Evolutionary conservation across 2,329 filamentous ascomycete species (phyloP), one percentile per base, ranked within the genome.

Genomic region (Clonostachys rosea): DNA sequence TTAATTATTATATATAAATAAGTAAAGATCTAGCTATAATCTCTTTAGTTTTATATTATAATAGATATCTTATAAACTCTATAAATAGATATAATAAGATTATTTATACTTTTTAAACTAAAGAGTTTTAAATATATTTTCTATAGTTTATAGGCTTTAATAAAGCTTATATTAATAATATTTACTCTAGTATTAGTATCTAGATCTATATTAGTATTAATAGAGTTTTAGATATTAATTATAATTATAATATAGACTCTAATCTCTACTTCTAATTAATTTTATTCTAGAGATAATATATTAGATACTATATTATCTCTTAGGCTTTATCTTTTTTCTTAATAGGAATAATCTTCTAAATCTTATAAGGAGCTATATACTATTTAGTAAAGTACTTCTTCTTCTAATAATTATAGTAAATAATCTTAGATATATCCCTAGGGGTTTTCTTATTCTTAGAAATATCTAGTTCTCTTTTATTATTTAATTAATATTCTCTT

Each of bases 221-320:
- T n/a, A n/a, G n/a, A n/a, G n/a, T 3, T 49, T 70, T 56, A 10
- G 43, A 46, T 39, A 69, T 64, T 5, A 64, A 46, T 0, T 53
- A 60, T 20, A 66, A 45, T 2, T 52, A 52, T 48, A 64, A 64
- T 1, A 54, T 43, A 47, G 68, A 56, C 51, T 67, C 65, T 18
- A 58, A 56, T 5, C 56, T 68, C 14, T 66, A 50, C 1, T 50
- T 46, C 5, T 36, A 45, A 45, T 37, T 45, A 45, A 9, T 45
- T 36, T 2, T 5, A 45, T 20, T 6, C 18, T 45, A 45, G 8
- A 36, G 37, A 18, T 42, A 42, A 14, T 42, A 20, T 33, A 20
- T 33, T 43, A 43, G 42, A 69, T 71, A 2, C 69, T 51, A 1
- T 24, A 49, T 43, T 55, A 43, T n/a, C 50, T 69, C 70, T 47